phyloP scores from a whole-genome alignment of 176 grass and related monocot genomes.

The Triticum aestivum region DNA sequence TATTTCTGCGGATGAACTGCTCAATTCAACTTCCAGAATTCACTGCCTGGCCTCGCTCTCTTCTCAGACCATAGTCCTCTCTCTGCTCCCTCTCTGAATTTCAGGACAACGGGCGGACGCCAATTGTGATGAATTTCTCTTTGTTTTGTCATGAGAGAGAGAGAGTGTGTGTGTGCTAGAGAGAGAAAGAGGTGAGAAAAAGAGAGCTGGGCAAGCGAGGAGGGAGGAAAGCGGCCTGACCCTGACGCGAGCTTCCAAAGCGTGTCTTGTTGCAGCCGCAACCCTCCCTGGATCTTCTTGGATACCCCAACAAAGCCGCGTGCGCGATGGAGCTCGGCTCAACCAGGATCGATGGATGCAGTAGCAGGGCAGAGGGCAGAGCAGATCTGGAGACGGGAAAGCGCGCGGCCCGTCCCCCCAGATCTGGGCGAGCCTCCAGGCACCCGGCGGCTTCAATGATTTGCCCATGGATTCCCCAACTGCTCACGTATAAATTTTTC shows the following conservation, averaged over 20 bases:
- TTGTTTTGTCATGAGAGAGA: background rate
- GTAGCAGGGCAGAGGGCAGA: constrained; percentile 22
- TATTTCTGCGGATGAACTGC: background rate
- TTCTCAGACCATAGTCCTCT: background rate
- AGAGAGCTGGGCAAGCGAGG: background rate
- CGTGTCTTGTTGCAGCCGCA: constrained; percentile 19
- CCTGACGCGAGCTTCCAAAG: constrained; percentile 37
- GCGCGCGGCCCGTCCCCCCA: constrained; percentile 8
- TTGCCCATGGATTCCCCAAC: constrained; percentile 13
- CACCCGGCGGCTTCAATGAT: constrained; percentile 22
- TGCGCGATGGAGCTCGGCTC: constrained; percentile 16
- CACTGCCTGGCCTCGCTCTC: background rate
- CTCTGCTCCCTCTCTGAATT: background rate
- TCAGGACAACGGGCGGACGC: background rate
- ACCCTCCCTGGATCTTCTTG: background rate
- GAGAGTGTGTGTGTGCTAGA: background rate
- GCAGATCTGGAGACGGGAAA: constrained; percentile 32
- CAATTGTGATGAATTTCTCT: background rate
- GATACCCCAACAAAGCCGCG: constrained; percentile 18
- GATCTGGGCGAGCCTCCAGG: constrained; percentile 37
- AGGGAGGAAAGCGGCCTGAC: constrained; percentile 23
- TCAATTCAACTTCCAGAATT: background rate
- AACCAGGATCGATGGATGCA: background rate
- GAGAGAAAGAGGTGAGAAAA: background rate
- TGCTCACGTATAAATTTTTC: background rate